Evolutionary conservation across 2,329 filamentous ascomycete species (phyloP), one percentile per base, ranked within the genome.

Genomic region (Plectosphaerella sp.): DNA sequence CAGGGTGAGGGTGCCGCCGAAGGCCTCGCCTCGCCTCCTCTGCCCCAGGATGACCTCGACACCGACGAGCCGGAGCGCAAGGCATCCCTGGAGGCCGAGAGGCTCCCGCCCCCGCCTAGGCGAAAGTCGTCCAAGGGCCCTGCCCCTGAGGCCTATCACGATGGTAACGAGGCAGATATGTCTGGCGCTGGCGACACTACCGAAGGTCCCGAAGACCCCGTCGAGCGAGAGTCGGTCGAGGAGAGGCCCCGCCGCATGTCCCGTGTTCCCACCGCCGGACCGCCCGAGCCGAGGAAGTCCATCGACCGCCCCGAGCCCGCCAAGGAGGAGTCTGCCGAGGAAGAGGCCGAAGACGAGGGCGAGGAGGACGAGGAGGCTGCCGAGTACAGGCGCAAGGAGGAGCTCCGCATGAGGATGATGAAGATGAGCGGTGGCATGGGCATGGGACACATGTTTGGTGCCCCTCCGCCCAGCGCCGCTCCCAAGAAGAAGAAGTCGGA

Each of bases 391-490:
- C 87, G 92, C 49, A 89, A 87, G 65, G 86, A 96, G 71, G 93
- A 97, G 66, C 77, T 99, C 33, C 84, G 94, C 54, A 91, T 94
- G 56, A 85, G 94, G 61, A 99, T 99, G 91, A 94, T 94, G 45
- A 97, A 96, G 72, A 94, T 99, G 88, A 96, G 93, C 60, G 93
- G 93, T 51, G 93, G 93, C 20, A 96, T 97, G 90, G 91, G 91
- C 46, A 96, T 97, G 87, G 96, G 96, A 90, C 90, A 91, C 61
- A 94, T 97, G 85, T 95, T 96, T 67, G 90, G 89, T 16, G 68
- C 71, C n/a, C 64, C 73, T 28, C 24, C 25, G 16, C 20, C 24
- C 6, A 18, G 20, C 20, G 28, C 35, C 16, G 61, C 73, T 9
- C 67, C 73, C 10, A 72, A 75, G 41, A 83, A 77, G 64, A 84